phyloP scores from a whole-genome alignment of 2,329 filamentous ascomycete genomes.

The Dendryphion nanum region DNA sequence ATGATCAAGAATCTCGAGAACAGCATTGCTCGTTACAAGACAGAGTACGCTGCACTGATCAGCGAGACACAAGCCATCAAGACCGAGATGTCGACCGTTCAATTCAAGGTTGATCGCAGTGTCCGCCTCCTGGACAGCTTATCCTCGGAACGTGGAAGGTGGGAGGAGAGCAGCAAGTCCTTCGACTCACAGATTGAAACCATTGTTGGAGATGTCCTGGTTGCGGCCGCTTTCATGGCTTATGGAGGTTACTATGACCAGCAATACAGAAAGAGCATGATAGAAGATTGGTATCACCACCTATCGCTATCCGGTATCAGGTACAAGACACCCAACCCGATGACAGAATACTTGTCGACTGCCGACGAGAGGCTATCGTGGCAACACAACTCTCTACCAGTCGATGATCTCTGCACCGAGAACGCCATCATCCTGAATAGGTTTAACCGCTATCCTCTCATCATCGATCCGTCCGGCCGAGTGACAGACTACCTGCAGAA shows the following conservation, averaged over 20 bases:
- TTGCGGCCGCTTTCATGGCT: constrained; percentile 95
- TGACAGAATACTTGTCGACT: constrained; percentile 95
- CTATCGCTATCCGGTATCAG: constrained; percentile 88
- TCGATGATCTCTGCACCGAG: constrained; percentile 96
- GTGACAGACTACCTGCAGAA: constrained; percentile 94
- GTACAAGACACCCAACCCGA: constrained; percentile 89
- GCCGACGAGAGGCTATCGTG: constrained; percentile 92
- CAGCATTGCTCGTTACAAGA: constrained; percentile 94
- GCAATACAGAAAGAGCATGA: constrained; percentile 95
- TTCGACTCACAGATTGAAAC: constrained; percentile 98
- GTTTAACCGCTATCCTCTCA: constrained; percentile 97
- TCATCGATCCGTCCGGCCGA: constrained; percentile 94
- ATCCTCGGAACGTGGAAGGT: constrained; percentile 87
- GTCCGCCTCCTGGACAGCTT: constrained; percentile 91
- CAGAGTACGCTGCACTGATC: constrained; percentile 91
- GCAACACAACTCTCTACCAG: constrained; percentile 91
- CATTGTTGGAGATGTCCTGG: constrained; percentile 89
- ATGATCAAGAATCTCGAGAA: constrained; percentile 80
- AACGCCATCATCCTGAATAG: constrained; percentile 97
- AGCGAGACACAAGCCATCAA: constrained; percentile 98
- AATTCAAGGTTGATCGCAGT: constrained; percentile 97
- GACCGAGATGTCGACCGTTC: constrained; percentile 89
- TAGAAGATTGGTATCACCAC: constrained; percentile 96
- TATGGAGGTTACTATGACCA: constrained; percentile 98
- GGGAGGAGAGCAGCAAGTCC: constrained; percentile 96